phyloP scores from a whole-genome alignment of 352 stramenopile genomes.

The Phytophthora megakarya region DNA sequence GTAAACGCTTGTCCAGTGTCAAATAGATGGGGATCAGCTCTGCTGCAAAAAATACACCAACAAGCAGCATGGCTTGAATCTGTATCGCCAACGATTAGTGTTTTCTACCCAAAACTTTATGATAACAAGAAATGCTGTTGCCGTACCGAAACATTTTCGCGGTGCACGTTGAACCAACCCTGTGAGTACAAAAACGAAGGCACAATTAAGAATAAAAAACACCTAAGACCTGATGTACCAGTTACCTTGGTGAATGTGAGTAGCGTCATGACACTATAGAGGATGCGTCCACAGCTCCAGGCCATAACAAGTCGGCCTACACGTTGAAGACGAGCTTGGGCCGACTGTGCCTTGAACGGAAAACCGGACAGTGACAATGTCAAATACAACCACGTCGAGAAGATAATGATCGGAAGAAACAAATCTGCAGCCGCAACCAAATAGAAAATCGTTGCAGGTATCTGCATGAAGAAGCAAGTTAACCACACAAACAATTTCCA shows the following conservation, averaged over 20 bases:
- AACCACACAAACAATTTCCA: not conserved
- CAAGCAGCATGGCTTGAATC: constrained; percentile 83
- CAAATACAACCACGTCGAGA: constrained; percentile 90
- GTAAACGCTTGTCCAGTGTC: constrained; percentile 70
- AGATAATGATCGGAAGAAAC: constrained; percentile 88
- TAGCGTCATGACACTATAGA: constrained; percentile 89
- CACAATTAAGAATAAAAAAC: not conserved
- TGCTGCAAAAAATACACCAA: constrained; percentile 77
- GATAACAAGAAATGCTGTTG: not conserved
- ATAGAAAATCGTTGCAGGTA: constrained; percentile 81
- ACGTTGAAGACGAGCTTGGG: constrained; percentile 57
- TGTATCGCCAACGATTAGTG: constrained; percentile 27
- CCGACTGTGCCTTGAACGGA: constrained; percentile 76
- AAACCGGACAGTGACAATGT: constrained; percentile 89
- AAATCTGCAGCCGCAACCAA: constrained; percentile 86
- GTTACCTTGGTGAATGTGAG: constrained; percentile 85
- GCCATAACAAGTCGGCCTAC: constrained; percentile 72
- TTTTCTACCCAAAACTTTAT: not conserved
- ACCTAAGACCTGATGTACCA: not conserved
- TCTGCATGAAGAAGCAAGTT: constrained; percentile 39
- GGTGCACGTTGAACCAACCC: constrained; percentile 86
- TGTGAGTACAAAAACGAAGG: constrained; percentile 30
- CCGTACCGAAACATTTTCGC: constrained; percentile 66
- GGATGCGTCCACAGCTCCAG: constrained; percentile 85
- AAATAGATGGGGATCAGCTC: constrained; percentile 84